Evolutionary conservation across 1,284 basidiomycete species (phyloP).

Genomic region (Gymnopus androsaceus): DNA sequence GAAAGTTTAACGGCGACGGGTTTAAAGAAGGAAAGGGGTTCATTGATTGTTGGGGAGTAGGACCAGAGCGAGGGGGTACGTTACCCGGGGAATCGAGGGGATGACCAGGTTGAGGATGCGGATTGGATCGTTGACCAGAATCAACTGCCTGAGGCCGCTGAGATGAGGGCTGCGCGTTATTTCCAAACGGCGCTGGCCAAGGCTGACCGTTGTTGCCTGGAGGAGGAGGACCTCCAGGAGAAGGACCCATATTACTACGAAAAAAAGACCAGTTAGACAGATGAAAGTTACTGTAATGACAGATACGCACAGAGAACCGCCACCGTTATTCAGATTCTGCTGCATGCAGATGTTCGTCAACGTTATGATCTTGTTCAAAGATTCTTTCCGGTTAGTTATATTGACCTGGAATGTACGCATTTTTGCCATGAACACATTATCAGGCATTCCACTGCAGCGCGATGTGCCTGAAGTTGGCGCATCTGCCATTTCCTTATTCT

Average conservation of each 20-base stretch:
- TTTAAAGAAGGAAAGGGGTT: slow-evolving; percentile 11
- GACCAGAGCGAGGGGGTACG: slow-evolving; percentile 37
- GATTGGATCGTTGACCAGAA: too few species aligned
- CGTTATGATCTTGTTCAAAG: slow-evolving; percentile 35
- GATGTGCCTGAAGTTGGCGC: slow-evolving; percentile 26
- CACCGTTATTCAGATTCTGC: not conserved
- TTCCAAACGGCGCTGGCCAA: slow-evolving; percentile 6
- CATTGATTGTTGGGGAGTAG: slow-evolving; percentile 30
- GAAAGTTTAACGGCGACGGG: slow-evolving; percentile 5
- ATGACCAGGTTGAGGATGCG: too few species aligned
- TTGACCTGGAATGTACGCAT: slow-evolving; percentile 33
- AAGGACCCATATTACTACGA: not conserved
- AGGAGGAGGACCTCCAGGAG: not conserved
- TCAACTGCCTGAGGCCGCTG: slow-evolving; percentile 5
- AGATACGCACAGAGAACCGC: slow-evolving; percentile 3
- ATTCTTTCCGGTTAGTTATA: slow-evolving; percentile 36
- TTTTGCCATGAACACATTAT: slow-evolving; percentile 31
- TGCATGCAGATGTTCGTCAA: slow-evolving; percentile 16
- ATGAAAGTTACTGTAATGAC: not conserved
- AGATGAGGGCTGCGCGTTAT: slow-evolving; percentile 18
- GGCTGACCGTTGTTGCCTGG: slow-evolving; percentile 2
- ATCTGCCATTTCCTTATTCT: slow-evolving; percentile 22
- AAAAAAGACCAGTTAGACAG: not conserved
- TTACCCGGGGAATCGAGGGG: too few species aligned
- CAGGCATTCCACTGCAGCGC: slow-evolving; percentile 27